Evolutionary conservation across 2,329 filamentous ascomycete species (phyloP).

Genomic region (Aspergillus sp.): DNA sequence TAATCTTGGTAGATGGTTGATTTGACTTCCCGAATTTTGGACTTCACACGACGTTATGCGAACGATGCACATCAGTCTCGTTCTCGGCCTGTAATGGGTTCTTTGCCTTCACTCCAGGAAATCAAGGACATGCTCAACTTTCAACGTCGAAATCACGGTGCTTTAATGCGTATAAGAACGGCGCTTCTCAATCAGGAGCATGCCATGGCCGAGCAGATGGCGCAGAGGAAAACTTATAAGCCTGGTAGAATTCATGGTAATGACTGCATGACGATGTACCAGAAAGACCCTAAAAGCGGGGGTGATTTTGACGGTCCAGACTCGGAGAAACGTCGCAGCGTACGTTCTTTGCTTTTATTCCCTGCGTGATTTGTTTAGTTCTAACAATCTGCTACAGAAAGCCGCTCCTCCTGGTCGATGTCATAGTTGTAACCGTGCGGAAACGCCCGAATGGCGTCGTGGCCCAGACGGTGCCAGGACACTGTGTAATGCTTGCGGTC

Average conservation of each 20-base stretch:
- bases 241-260: constrained; percentile 32
- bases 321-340: constrained; percentile 86
- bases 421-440: constrained; percentile 95
- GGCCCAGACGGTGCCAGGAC: constrained; percentile 94
- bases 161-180: constrained; percentile 59
- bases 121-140: constrained; percentile 49
- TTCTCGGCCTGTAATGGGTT: constrained; percentile 43
- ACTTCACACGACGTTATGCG: constrained; percentile 47
- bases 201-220: constrained; percentile 55
- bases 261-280: constrained; percentile 40
- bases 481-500: constrained; percentile 94
- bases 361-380: background rate
- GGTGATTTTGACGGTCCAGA: constrained; percentile 68
- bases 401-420: constrained; percentile 93
- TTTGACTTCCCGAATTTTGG: constrained; percentile 43
- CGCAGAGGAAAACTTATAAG: constrained; percentile 39
- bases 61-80: constrained; percentile 45
- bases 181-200: constrained; percentile 62
- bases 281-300: constrained; percentile 43
- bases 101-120: constrained; percentile 45
- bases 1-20: constrained; percentile 43
- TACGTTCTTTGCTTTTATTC: constrained; percentile 54
- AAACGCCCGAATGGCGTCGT: constrained; percentile 96
- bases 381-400: constrained; percentile 59
- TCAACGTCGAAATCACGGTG: constrained; percentile 46